Base-by-base conservation (phyloP, 78 protist genomes). In the Bigelowiella natans region DNA sequence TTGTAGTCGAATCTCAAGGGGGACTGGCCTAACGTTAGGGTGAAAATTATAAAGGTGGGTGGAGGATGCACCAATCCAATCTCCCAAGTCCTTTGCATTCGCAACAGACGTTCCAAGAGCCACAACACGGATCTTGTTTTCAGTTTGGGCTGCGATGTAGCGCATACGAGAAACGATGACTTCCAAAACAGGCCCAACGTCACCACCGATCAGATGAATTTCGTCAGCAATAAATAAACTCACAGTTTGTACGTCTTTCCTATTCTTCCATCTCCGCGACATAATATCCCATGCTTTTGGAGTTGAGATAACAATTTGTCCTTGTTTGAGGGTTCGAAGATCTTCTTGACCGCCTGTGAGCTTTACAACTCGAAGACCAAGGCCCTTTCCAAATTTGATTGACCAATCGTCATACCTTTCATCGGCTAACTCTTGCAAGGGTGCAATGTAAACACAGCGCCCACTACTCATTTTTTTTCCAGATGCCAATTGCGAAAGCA, bases 1-100 rank as follows among this genome's bases (percentile, higher is more conserved):
- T 83, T 93, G 94, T 88, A 98, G 88, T 87, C 92, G 96, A 29
- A 96, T 29, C 82, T 97, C 98, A 36, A 97, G 92, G 38, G 96
- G 96, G 3, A 96, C 95, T n/a, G 99, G 99, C n/a, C 99, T 95
- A 40, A 97, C 97, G 51, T 90, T 91, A 36, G 99, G 97, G 88
- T 95, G 98, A 90, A 98, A 97, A 90, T 96, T 97, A 94, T 95
- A 97, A 37, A 95, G 28, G 36, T 88, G 83, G 28, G 18, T 18
- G 1, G 90, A 1, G 1, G 93, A 0, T 18, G 93, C 94, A 29
- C 98, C 98, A 38, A 97, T 83, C 95, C 95, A 95, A 38, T 90
- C 94, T 0, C 84, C 93, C 29, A 92, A 2, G 90, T 92, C 93
- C 85, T 89, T 40, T 0, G 97, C 98, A 39, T 96, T 96, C 39